Evolutionary conservation across 805 yeast genomes (phyloP).

Genomic region (Candida morakotiae): DNA sequence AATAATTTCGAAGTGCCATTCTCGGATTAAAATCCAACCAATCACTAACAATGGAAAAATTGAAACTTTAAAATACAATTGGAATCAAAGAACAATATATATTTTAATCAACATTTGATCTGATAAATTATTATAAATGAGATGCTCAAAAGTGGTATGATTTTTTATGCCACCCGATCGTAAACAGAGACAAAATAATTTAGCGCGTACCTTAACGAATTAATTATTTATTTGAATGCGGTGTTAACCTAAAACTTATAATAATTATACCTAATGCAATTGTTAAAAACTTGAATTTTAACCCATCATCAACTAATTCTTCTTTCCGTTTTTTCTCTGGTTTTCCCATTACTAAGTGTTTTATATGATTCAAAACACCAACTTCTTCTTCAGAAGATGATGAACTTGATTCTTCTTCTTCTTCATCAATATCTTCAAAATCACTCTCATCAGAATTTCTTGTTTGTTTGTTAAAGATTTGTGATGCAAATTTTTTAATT

Average conservation of each 20-base stretch:
- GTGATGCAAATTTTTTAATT: slow-evolving; percentile 34
- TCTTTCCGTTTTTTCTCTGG: slow-evolving; percentile 13
- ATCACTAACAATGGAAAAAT: no score
- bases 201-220: no score
- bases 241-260: slow-evolving; percentile 35
- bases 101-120: no score
- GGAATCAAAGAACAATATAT: no score
- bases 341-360: slow-evolving; percentile 28
- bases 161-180: not conserved
- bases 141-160: slow-evolving; percentile 1
- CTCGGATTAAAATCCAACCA: no score
- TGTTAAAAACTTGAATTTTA: slow-evolving; percentile 39
- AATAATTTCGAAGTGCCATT: slow-evolving; percentile 42
- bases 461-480: slow-evolving; percentile 18
- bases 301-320: slow-evolving; percentile 33
- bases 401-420: slow-evolving; percentile 9
- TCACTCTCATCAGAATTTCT: slow-evolving; percentile 2
- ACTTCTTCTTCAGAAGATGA: slow-evolving; percentile 14
- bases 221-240: slow-evolving; percentile 5
- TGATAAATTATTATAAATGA: not conserved
- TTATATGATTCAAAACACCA: slow-evolving; percentile 32
- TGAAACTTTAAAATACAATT: not conserved
- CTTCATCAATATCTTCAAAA: slow-evolving; percentile 10
- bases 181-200: no score
- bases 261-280: slow-evolving; percentile 40